These are phyloP conservation scores for Mrakia frigida DNA, from an alignment of 768 basidiomycete genomes.

Conservation along the genomic window DNA sequence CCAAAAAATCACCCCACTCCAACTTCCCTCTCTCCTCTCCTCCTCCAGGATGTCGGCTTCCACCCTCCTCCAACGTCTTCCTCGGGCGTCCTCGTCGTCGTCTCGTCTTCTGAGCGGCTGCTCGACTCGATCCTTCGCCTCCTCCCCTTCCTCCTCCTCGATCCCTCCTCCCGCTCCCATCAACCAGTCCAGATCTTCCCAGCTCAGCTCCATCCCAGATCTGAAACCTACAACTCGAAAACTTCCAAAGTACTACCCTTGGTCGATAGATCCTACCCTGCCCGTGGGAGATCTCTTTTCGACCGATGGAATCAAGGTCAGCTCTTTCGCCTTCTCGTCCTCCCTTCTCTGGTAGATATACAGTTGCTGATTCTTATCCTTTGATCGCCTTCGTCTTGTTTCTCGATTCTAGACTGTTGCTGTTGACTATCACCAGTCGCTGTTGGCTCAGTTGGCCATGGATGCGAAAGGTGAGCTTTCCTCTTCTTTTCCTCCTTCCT, in stretches of 20 bases:
- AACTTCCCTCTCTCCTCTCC: not conserved
- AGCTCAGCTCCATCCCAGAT: no score
- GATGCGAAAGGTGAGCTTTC: not conserved
- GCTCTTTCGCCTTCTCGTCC: not conserved
- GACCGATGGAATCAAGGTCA: slow-evolving; percentile 4
- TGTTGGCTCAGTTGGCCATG: not conserved
- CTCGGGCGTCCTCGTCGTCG: not conserved
- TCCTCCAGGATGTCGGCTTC: not conserved
- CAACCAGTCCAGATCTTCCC: not conserved
- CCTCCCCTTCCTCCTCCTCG: not conserved
- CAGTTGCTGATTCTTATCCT: not conserved
- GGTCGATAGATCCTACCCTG: not conserved
- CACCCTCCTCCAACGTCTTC: not conserved
- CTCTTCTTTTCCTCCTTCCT: not conserved
- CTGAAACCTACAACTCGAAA: not conserved
- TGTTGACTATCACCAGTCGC: not conserved
- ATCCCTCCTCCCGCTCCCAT: not conserved
- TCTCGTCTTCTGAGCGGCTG: not conserved
- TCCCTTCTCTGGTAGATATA: not conserved
- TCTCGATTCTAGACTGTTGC: not conserved
- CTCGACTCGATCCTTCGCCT: not conserved
- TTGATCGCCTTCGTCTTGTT: not conserved
- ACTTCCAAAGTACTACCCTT: not conserved
- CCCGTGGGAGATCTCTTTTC: slow-evolving; percentile 11
- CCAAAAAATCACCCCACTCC: not conserved